Conservation (phyloP, 2,329 filamentous ascomycete genomes). For the Fusarium nelsonii region DNA sequence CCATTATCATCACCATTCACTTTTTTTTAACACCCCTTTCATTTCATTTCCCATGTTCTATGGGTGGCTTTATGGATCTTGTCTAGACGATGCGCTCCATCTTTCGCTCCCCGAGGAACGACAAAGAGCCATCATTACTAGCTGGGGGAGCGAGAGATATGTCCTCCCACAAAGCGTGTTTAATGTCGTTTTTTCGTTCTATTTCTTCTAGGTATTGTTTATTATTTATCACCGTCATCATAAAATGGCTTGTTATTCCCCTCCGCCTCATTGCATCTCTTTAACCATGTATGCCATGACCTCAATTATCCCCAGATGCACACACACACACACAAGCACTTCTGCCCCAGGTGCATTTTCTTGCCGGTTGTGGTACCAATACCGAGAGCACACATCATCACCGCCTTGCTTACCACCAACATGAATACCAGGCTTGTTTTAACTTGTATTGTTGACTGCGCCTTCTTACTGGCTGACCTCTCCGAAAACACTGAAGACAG, state of each 20-base stretch:
- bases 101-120: constrained; percentile 25
- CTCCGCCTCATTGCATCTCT: constrained; percentile 16
- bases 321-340: background rate
- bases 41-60: background rate
- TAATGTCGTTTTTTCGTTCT: constrained; percentile 7
- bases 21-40: background rate
- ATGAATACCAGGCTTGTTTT: constrained; percentile 14
- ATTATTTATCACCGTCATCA: constrained; percentile 19
- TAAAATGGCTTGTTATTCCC: constrained; percentile 14
- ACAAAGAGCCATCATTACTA: constrained; percentile 38
- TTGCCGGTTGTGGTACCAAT: constrained; percentile 26
- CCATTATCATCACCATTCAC: background rate
- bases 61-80: constrained; percentile 23
- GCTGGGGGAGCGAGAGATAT: constrained; percentile 11
- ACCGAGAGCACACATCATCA: constrained; percentile 16
- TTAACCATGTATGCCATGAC: background rate
- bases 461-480: background rate
- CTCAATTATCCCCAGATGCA: background rate
- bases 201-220: constrained; percentile 4
- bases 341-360: constrained; percentile 1
- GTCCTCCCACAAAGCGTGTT: constrained; percentile 28
- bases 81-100: constrained; percentile 39
- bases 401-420: constrained; percentile 10
- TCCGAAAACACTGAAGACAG: background rate
- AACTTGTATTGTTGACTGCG: constrained; percentile 9